Conservation (phyloP, 2,329 filamentous ascomycete species). For the Pseudogymnoascus sp. region DNA sequence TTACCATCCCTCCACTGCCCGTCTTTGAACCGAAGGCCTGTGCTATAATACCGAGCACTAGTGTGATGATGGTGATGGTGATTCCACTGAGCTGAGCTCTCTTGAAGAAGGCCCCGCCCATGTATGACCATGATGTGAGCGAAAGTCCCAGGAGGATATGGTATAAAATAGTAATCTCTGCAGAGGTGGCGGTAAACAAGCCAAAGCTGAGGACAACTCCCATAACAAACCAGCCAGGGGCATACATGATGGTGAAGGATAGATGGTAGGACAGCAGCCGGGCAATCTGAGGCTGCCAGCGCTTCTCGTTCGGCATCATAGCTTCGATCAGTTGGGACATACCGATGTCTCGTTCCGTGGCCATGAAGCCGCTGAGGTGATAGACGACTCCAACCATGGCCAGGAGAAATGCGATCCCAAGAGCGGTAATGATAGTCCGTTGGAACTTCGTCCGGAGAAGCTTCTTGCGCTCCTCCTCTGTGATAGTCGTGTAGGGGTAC, state of each 20-base stretch:
- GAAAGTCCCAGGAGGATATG: conserved; percentile 70
- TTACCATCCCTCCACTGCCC: conserved; percentile 53
- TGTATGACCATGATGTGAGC: conserved; percentile 69
- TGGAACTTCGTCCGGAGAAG: conserved; percentile 63
- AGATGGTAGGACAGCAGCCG: conserved; percentile 73
- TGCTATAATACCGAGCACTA: conserved; percentile 72
- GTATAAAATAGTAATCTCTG: conserved; percentile 61
- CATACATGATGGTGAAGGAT: conserved; percentile 70
- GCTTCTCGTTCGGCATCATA: conserved; percentile 71
- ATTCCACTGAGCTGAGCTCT: conserved; percentile 85
- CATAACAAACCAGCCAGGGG: conserved; percentile 75
- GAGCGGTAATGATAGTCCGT: conserved; percentile 61
- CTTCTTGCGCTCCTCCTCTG: conserved; percentile 55
- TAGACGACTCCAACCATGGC: conserved; percentile 76
- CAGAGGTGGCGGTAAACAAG: conserved; percentile 56
- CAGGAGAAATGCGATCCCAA: conserved; percentile 72
- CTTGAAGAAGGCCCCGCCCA: conserved; percentile 76
- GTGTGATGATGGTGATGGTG: conserved; percentile 59
- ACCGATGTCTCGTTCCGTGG: conserved; percentile 74
- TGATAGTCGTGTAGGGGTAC: conserved; percentile 68
- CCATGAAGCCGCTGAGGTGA: conserved; percentile 78
- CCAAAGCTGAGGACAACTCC: conserved; percentile 53
- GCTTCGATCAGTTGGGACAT: conserved; percentile 85
- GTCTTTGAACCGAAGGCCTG: conserved; percentile 52
- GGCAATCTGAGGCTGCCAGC: conserved; percentile 70